Conservation (phyloP, 257 asterid species). For the Nicotiana tomentosiformis region DNA sequence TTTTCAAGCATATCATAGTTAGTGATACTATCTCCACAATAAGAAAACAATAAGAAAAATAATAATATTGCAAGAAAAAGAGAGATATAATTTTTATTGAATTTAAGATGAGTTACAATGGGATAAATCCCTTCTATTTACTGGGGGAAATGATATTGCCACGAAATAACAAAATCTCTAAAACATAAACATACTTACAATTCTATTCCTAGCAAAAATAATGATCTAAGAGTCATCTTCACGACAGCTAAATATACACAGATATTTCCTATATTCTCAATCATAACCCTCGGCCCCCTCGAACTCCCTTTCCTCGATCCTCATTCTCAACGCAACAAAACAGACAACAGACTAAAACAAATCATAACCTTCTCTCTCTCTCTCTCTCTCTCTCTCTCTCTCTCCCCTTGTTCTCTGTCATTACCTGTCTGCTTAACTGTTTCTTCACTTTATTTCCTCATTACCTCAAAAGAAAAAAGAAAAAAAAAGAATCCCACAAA, state of each 20-base stretch:
- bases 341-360: not conserved
- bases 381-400: not conserved
- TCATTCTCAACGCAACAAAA: not conserved
- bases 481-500: not conserved
- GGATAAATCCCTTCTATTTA: too few relatives aligned
- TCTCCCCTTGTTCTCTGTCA: slow-evolving; percentile 4
- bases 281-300: not conserved
- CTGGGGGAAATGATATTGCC: too few relatives aligned
- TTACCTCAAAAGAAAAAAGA: not conserved
- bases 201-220: too few relatives aligned
- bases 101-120: too few relatives aligned
- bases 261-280: not conserved
- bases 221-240: not conserved
- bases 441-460: not conserved
- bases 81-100: too few relatives aligned
- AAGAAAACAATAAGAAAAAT: too few relatives aligned
- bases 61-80: too few relatives aligned
- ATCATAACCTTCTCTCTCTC: not conserved
- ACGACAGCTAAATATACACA: not conserved
- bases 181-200: too few relatives aligned
- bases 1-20: too few relatives aligned
- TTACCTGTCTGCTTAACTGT: slow-evolving; percentile 7
- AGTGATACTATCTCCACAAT: too few relatives aligned
- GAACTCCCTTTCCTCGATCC: not conserved
- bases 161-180: too few relatives aligned